Percentiles rank a stretch among this genome's conserved stretches.
These are phyloP conservation scores for Aspergillus sp. DNA, from an alignment of 2,329 filamentous ascomycete species.

Conservation along the genomic window DNA sequence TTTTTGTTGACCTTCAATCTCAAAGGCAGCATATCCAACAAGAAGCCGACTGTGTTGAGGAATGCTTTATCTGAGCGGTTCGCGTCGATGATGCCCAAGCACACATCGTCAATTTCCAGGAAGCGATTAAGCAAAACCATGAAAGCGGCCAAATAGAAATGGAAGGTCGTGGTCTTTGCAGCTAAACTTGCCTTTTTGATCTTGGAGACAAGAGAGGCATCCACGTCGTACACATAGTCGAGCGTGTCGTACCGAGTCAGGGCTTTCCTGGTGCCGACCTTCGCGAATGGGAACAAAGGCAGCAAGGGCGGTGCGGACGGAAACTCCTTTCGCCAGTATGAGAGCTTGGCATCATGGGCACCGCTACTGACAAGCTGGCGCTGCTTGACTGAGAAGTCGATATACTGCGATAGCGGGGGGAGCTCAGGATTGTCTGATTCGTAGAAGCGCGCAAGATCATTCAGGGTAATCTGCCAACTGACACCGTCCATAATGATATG, in stretches of 20 bases:
- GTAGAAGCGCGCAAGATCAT: constrained; percentile 47
- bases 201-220: too few relatives aligned
- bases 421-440: constrained; percentile 12
- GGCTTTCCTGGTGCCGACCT: too few relatives aligned
- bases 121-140: constrained; percentile 31
- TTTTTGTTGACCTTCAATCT: constrained; percentile 10
- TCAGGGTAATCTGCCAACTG: constrained; percentile 43
- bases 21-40: constrained; percentile 49
- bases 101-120: constrained; percentile 41
- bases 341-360: constrained; percentile 21
- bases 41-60: constrained; percentile 42
- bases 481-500: constrained; percentile 53
- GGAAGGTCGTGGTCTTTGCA: constrained; percentile 32
- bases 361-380: constrained; percentile 24
- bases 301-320: background rate
- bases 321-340: constrained; percentile 18
- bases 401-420: constrained; percentile 28
- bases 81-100: constrained; percentile 34
- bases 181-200: background rate
- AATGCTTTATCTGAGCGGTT: constrained; percentile 40
- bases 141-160: constrained; percentile 48
- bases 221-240: background rate
- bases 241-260: background rate
- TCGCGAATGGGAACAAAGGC: background rate
- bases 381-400: constrained; percentile 35